Percentiles rank a stretch among this genome's conserved stretches.
phyloP scores from a whole-genome alignment of 1,284 basidiomycete genomes.

The Pisolithus thermaeus region DNA sequence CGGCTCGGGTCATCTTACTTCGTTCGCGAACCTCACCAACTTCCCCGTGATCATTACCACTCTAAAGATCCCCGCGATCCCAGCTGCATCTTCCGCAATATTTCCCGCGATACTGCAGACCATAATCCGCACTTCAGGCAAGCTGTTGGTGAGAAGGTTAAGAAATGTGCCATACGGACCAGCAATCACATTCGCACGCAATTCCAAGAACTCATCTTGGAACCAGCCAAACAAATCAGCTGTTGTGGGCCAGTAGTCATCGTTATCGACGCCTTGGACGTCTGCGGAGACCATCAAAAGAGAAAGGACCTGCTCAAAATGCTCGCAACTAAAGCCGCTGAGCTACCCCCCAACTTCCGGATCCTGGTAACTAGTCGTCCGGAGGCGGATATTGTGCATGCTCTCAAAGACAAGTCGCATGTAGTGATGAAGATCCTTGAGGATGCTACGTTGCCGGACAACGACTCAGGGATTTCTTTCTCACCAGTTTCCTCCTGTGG shows the following conservation, averaged over 20 bases:
- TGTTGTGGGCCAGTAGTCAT: constrained; percentile 12
- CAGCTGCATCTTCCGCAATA: constrained; percentile 14
- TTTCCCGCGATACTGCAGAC: constrained; percentile 15
- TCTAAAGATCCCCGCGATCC: constrained; percentile 1
- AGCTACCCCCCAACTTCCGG: constrained; percentile 8
- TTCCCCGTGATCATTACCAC: background rate
- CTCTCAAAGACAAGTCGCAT: background rate
- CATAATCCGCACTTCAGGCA: constrained; percentile 4
- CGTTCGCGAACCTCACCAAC: constrained; percentile 4
- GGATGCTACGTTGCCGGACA: background rate
- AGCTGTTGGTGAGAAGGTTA: constrained; percentile 2
- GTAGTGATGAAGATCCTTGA: background rate
- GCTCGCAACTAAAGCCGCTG: background rate
- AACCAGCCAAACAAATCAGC: constrained; percentile 5
- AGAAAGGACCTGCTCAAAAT: constrained; percentile 1
- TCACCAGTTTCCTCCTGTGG: background rate
- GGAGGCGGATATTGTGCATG: constrained; percentile 3
- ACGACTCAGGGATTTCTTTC: background rate
- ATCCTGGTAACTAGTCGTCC: constrained; percentile 8
- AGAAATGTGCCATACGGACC: background rate
- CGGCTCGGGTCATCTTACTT: constrained; percentile 18
- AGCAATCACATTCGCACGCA: constrained; percentile 2
- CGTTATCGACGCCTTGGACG: constrained; percentile 16
- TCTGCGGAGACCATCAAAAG: background rate
- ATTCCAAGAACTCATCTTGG: constrained; percentile 13